Evolutionary conservation across 139 green algal species (phyloP), one percentile per base, ranked within the genome.

Genomic region (Auxenochlorella pyrenoidosa): DNA sequence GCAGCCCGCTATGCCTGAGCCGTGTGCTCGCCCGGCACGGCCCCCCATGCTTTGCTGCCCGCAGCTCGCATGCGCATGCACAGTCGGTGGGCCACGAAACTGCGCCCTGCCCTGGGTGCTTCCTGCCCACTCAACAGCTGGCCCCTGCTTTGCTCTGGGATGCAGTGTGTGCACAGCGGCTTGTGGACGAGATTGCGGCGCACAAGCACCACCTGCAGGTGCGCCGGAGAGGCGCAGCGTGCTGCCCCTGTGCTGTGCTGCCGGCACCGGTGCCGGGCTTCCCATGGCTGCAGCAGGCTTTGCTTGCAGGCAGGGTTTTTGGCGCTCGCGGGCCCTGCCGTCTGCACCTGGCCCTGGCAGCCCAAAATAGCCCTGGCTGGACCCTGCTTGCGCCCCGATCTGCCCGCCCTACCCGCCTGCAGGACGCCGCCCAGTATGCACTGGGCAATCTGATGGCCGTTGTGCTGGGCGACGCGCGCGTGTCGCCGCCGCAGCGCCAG

Each of bases 141-240:
- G 28, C 12, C n/a, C n/a, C 54, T 34, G 21, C 79, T 36, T 36
- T 30, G 16, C 21, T 34, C 3, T 22, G 22, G 2, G 2, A 30
- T 71, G 79, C 82, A 79, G 79, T 84, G 44, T 76, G 65, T 13
- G 86, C 88, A 41, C 66, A 71, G 26, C 78, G 85, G 21, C n/a
- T 91, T 36, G 79, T 86, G 43, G 44, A 71, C 26, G 89, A 90
- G 79, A 85, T 88, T 34, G 66, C 41, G 12, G 80, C 89, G 0
- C 86, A 92, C 85, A 88, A 87, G 58, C 86, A 92, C 75, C 77
- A 87, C 60, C 65, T 92, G 63, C 88, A 90, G 40, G 79, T 54
- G 59, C 59, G 54, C 13, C 73, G 21, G 19, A 24, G 32, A 30
- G 32, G 68, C 5, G 68, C 43, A n/a, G n/a, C n/a, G n/a, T n/a